These are phyloP conservation scores for Lithocarpus polystachyus DNA, from an alignment of 306 rosid species.

Conservation along the genomic window DNA sequence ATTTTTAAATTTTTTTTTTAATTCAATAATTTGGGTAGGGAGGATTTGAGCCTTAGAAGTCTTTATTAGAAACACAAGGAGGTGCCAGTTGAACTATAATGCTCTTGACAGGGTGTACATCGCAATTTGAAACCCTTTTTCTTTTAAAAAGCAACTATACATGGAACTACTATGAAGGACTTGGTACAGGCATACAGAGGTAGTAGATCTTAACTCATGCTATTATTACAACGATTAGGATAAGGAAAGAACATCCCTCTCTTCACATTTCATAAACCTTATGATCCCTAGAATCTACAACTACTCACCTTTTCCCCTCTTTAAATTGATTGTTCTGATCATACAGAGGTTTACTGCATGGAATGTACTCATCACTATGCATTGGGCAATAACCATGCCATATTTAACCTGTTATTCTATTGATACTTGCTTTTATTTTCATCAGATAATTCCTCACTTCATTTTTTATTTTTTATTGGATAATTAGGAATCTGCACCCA, in stretches of 20 bases:
- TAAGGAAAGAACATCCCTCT: not conserved
- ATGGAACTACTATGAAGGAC: not conserved
- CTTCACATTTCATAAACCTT: not conserved
- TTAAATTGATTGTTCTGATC: not conserved
- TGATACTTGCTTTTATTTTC: not conserved
- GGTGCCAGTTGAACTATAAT: too few species aligned
- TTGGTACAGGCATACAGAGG: not conserved
- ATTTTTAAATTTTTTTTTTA: too few species aligned
- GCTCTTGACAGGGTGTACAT: too few species aligned
- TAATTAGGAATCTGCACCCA: too few species aligned
- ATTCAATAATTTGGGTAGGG: too few species aligned
- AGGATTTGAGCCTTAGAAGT: too few species aligned
- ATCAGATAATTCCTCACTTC: not conserved
- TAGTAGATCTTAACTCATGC: not conserved
- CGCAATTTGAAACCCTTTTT: not conserved
- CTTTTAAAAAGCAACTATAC: not conserved
- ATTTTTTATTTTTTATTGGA: not conserved
- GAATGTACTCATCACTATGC: not conserved
- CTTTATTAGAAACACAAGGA: too few species aligned
- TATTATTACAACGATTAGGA: not conserved
- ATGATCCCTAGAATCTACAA: not conserved
- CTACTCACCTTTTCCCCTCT: not conserved
- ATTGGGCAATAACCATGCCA: not conserved
- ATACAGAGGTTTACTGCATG: not conserved
- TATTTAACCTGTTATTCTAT: not conserved